phyloP scores from a whole-genome alignment of 1,284 basidiomycete genomes.

The Trichosporon inkin region DNA sequence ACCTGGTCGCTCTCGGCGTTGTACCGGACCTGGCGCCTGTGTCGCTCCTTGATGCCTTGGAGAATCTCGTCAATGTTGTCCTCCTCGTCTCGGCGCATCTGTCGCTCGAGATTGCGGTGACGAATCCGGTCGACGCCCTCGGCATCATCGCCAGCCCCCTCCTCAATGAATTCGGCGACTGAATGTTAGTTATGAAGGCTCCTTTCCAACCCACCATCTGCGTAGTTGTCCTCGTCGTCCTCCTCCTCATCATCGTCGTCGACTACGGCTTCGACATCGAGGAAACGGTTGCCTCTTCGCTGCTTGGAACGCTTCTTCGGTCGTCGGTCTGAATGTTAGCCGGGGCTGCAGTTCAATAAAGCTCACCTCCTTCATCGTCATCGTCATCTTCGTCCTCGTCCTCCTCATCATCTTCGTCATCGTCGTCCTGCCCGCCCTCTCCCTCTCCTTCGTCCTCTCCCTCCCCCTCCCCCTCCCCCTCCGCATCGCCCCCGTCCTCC shows the following conservation, averaged over 20 bases:
- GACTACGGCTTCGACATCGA: slow-evolving; percentile 92
- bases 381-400: slow-evolving; percentile 58
- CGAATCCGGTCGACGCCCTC: slow-evolving; percentile 49
- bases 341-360: slow-evolving; percentile 15
- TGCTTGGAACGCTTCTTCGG: slow-evolving; percentile 45
- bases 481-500: slow-evolving; percentile 24
- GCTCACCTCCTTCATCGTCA: slow-evolving; percentile 44
- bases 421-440: slow-evolving; percentile 29
- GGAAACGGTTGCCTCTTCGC: slow-evolving; percentile 70
- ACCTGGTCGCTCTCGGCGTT: slow-evolving; percentile 89
- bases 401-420: slow-evolving; percentile 55
- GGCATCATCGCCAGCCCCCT: slow-evolving; percentile 57
- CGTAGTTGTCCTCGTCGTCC: slow-evolving; percentile 76
- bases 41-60: slow-evolving; percentile 74
- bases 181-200: not conserved
- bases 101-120: slow-evolving; percentile 73
- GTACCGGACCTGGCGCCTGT: slow-evolving; percentile 67
- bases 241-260: slow-evolving; percentile 94
- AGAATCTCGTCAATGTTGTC: slow-evolving; percentile 83
- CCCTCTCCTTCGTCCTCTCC: slow-evolving; percentile 43
- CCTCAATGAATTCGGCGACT: slow-evolving; percentile 69
- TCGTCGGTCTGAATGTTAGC: slow-evolving; percentile 13
- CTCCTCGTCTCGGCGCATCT: slow-evolving; percentile 72
- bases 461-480: slow-evolving; percentile 56
- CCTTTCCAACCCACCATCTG: slow-evolving; percentile 56